Evolutionary conservation across 225 moss, liverwort and hornwort species (phyloP), one percentile per base, ranked within the genome.

Genomic region (Sphagnum tenellum): DNA sequence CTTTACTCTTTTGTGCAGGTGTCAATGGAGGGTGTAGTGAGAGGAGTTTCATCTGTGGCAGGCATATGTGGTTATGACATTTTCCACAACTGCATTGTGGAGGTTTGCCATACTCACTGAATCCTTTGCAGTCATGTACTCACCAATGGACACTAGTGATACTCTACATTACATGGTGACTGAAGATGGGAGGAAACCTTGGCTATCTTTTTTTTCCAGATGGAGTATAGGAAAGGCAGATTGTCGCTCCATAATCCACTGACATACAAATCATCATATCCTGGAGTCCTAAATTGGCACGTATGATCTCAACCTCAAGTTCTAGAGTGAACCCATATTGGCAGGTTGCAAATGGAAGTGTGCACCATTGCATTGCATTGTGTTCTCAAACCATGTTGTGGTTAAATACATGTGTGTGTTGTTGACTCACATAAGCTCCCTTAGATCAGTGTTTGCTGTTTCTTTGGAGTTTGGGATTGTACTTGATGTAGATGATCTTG

Each of bases 61-160:
- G 92, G 96, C 66, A 89, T 96, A 55, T 96, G 96, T 72, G 96
- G 96, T 44, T 96, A 83, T 61, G 96, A 96, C 46, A 76, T 96
- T 58, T 96, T 92, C 65, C 75, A 82, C 44, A 78, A 87, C 12
- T 88, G 90, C 59, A 68, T 86, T 55, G 90, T 96, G 56, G 90
- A 96, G 94, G 90, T 94, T 52, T 52, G 52, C 2, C 52, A 6
- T 5, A 29, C 1, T 29, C 29, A 29, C 29, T 29, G 29, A 29
- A 29, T 29, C 29, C 29, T 29, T 29, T 1, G 29, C 29, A 29
- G 0, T 29, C 29, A 29, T 29, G 29, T 29, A 29, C 29, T 29
- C 29, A 29, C 29, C 29, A 29, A 29, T 29, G 29, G 29, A 29
- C 29, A 29, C 29, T 29, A 29, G 29, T 29, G 29, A 29, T 29